Evolutionary conservation across 345 rosid genomes (phyloP).

Genomic region (Syzygium grande): DNA sequence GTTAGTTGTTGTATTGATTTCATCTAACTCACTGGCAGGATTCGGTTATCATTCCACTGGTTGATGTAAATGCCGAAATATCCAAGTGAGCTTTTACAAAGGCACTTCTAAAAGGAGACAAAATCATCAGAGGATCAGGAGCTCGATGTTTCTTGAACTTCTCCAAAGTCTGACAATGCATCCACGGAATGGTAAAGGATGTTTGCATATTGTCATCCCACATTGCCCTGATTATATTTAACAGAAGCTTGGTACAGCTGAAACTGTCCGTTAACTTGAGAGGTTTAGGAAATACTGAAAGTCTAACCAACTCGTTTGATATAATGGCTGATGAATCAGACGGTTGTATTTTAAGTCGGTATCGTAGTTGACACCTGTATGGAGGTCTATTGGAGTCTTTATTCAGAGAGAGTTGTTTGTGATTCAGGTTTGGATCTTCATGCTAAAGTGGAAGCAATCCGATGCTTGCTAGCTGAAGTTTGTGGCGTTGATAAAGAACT

Average conservation of each 20-base stretch:
- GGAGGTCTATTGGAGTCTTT: not conserved
- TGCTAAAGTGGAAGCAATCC: not conserved
- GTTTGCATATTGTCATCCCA: too few relatives aligned
- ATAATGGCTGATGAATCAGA: rapidly evolving
- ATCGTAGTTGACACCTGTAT: not conserved
- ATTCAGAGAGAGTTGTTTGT: too few relatives aligned
- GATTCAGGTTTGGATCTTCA: not conserved
- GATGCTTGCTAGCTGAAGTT: too few relatives aligned
- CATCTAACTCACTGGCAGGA: not conserved
- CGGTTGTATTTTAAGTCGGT: not conserved
- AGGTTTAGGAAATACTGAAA: too few relatives aligned
- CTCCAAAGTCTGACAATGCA: too few relatives aligned
- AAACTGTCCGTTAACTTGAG: too few relatives aligned
- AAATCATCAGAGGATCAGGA: too few relatives aligned
- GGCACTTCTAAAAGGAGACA: not conserved
- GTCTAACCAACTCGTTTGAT: not conserved
- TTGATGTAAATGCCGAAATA: not conserved
- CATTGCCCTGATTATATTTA: too few relatives aligned
- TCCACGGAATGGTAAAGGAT: too few relatives aligned
- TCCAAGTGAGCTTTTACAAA: not conserved
- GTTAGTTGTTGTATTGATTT: not conserved
- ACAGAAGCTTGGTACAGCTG: too few relatives aligned
- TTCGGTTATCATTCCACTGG: not conserved
- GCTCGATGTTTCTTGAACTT: too few relatives aligned
- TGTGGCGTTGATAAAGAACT: too few relatives aligned